Conservation (phyloP, 805 yeast genomes). For the Cyberlindnera samutprakarnensis region DNA sequence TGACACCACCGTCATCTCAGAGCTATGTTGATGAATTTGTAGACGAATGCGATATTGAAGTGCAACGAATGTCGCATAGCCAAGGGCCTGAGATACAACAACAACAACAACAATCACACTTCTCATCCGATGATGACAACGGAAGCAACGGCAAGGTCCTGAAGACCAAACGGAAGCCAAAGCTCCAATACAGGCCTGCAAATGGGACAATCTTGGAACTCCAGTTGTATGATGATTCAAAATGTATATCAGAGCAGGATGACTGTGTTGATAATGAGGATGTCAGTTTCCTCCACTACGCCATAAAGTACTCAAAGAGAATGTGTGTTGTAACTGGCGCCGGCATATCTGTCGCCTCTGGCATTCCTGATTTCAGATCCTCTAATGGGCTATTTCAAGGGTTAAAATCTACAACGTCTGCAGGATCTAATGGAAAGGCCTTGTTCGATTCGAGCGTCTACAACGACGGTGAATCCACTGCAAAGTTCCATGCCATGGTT, state of each 20-base stretch:
- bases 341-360: conserved; percentile 85
- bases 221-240: conserved; percentile 16
- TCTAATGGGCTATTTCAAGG: conserved; percentile 68
- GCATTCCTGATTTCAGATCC: conserved; percentile 84
- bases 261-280: conserved; percentile 29
- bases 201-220: conserved; percentile 38
- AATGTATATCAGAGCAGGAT: conserved; percentile 27
- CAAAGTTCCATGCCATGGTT: conserved; percentile 69
- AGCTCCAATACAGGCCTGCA: conserved; percentile 37
- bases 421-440: conserved; percentile 47
- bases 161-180: conserved; percentile 33
- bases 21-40: conserved; percentile 2
- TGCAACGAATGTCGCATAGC: too few species aligned
- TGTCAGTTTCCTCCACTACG: conserved; percentile 43
- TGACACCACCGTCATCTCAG: conserved; percentile 24
- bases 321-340: conserved; percentile 77
- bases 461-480: conserved; percentile 50
- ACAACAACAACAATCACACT: too few species aligned
- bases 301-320: conserved; percentile 46
- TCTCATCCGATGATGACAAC: too few species aligned
- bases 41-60: too few species aligned
- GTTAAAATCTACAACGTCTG: conserved; percentile 31
- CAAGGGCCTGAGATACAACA: too few species aligned
- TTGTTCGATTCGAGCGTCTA: conserved; percentile 77
- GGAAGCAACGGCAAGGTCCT: too few species aligned